phyloP scores from a whole-genome alignment of 768 basidiomycete species.

The Leccinum rimulosum region DNA sequence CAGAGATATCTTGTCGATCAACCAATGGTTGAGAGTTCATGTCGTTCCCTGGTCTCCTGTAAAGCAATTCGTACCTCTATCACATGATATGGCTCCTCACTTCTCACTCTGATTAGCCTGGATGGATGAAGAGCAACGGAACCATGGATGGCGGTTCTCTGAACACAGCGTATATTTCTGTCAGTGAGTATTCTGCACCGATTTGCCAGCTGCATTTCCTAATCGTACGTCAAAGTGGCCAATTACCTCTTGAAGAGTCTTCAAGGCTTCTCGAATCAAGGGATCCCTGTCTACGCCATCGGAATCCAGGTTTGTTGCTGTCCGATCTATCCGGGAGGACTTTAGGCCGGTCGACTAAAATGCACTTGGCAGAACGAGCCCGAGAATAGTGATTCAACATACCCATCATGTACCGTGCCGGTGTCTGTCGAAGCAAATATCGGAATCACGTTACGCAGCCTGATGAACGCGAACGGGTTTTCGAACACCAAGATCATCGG shows the following conservation, averaged over 20 bases:
- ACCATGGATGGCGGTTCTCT: slow-evolving; percentile 69
- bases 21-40: slow-evolving; percentile 51
- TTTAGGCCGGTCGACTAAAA: not conserved
- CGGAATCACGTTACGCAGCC: slow-evolving; percentile 49
- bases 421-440: slow-evolving; percentile 57
- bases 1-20: slow-evolving; percentile 60
- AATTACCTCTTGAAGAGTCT: slow-evolving; percentile 70
- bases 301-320: slow-evolving; percentile 42
- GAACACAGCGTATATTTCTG: slow-evolving; percentile 42
- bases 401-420: slow-evolving; percentile 61
- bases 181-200: slow-evolving; percentile 40
- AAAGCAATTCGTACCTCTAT: slow-evolving; percentile 18
- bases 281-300: slow-evolving; percentile 61
- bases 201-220: not conserved
- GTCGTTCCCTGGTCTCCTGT: slow-evolving; percentile 77
- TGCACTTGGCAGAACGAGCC: slow-evolving; percentile 46
- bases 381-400: slow-evolving; percentile 57
- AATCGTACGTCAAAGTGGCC: slow-evolving; percentile 46
- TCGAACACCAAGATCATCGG: slow-evolving; percentile 61
- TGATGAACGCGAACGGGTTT: slow-evolving; percentile 65
- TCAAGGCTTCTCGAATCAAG: slow-evolving; percentile 63
- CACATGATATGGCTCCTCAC: not conserved
- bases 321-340: not conserved
- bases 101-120: slow-evolving; percentile 46
- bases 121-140: slow-evolving; percentile 69